Percentiles rank a stretch among this genome's conserved stretches.
Evolutionary conservation across 1,284 basidiomycete genomes (phyloP).

Genomic region (Apiotrichum gamsii): DNA sequence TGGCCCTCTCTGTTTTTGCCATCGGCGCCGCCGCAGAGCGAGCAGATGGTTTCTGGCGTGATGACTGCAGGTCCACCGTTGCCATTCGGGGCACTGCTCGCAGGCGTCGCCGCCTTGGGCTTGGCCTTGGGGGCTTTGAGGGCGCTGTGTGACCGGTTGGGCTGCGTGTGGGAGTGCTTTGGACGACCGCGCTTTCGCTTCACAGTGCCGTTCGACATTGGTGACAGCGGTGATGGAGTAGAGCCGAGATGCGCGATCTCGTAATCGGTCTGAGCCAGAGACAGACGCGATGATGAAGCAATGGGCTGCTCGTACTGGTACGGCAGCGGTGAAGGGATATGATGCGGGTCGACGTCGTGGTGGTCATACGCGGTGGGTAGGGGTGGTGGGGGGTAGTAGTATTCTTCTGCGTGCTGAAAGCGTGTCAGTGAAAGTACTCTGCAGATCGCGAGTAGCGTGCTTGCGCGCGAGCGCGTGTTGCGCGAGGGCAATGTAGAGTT

Average conservation of each 20-base stretch:
- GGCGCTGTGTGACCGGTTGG: not conserved
- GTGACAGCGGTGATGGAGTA: constrained; percentile 6
- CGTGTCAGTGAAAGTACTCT: not conserved
- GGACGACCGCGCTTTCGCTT: constrained; percentile 22
- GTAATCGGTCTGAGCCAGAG: constrained; percentile 9
- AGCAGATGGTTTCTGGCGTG: constrained; percentile 18
- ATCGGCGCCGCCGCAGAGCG: constrained; percentile 33
- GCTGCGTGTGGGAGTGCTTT: constrained; percentile 2
- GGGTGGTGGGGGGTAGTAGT: constrained; percentile 11
- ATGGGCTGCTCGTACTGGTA: not conserved
- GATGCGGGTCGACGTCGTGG: not conserved
- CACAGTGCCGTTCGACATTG: constrained; percentile 3
- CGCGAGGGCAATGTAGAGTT: not conserved
- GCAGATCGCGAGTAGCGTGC: too few relatives aligned
- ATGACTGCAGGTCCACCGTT: constrained; percentile 2
- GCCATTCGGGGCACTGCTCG: too few relatives aligned
- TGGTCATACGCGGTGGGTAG: not conserved
- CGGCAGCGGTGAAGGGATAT: not conserved
- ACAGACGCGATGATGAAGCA: constrained; percentile 11
- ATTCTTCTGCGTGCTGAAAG: constrained; percentile 7
- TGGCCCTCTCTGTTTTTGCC: constrained; percentile 18
- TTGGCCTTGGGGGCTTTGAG: not conserved
- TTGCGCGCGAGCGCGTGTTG: too few relatives aligned
- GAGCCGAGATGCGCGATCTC: constrained; percentile 1
- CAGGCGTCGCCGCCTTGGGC: constrained; percentile 5